Base-by-base conservation (phyloP, 1,284 basidiomycete species). In the Leccinum pachyderme region DNA sequence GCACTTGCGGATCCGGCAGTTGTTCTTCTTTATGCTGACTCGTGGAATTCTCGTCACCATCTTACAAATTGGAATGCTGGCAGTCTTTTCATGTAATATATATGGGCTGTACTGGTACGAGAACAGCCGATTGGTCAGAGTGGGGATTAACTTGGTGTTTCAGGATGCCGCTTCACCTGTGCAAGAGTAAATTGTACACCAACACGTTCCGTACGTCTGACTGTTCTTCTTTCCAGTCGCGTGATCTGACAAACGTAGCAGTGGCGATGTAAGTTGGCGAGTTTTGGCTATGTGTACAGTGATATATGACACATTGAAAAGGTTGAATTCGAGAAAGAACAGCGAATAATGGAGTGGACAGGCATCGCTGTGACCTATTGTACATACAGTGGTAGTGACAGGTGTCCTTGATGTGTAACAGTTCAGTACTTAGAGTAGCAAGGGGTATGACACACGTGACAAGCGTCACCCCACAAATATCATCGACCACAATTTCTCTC, bases 11-110 rank as follows among this genome's bases (percentile, higher is more conserved):
- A 48, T 61, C 39, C 48, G 49, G 32, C 44, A 44, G 8, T 28
- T 55, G 24, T 59, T 59, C 28, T 46, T 54, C 49, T 55, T 61
- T 24, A 12, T 60, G 24, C 41, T 61, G 28, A 61, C 32, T 39
- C 61, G 59, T 13, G 59, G 61, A 11, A 32, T 58, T 53, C 52
- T 63, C 24, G 61, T 58, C 32, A 63, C 53, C 33, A 28, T 50
- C 43, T 27, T 52, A 18, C 54, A 58, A 52, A 49, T 58, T 5
- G 44, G 33, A 31, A 31, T 31, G 9, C 6, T 61, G 27, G 39
- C 28, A 18, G 12, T 33, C 35, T 45, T 49, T n/a, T 43, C 37
- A 29, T 22, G 44, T 13, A 24, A 46, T 7, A 41, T 47, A 18
- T 15, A 28, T 15, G 15, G 32, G 24, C 22, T 59, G 47, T 41